phyloP scores from a whole-genome alignment of 306 rosid genomes.

The Cicer yamashitae region DNA sequence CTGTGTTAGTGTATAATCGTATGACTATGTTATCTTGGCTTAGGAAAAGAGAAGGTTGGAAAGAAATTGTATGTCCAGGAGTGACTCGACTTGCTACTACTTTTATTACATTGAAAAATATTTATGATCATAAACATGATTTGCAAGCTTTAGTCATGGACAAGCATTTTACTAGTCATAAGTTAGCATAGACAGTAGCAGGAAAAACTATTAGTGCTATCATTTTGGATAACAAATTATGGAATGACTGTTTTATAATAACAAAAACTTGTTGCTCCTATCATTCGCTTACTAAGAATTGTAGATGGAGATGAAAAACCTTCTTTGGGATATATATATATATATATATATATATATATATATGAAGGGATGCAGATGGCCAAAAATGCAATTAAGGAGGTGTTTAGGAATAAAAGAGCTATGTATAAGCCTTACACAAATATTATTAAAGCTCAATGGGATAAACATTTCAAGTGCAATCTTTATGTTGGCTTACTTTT shows the following conservation, averaged over 20 bases:
- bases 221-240: not conserved
- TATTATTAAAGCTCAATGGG: not conserved
- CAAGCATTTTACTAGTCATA: not conserved
- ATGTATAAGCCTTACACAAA: not conserved
- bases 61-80: not conserved
- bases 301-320: not conserved
- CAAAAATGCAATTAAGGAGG: not conserved
- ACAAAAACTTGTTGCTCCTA: not conserved
- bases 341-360: not conserved
- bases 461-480: too few species aligned
- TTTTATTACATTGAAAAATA: not conserved
- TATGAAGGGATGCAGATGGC: not conserved
- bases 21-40: not conserved
- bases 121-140: not conserved
- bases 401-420: not conserved
- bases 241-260: not conserved
- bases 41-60: not conserved
- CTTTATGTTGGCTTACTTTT: too few species aligned
- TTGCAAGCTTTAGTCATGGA: not conserved
- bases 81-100: not conserved
- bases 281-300: not conserved
- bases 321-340: not conserved
- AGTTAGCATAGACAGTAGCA: not conserved
- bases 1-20: not conserved
- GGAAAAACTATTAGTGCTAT: not conserved